Evolutionary conservation across 1,139 yeast species (phyloP).

Genomic region (Lodderomyces metapsilosis): DNA sequence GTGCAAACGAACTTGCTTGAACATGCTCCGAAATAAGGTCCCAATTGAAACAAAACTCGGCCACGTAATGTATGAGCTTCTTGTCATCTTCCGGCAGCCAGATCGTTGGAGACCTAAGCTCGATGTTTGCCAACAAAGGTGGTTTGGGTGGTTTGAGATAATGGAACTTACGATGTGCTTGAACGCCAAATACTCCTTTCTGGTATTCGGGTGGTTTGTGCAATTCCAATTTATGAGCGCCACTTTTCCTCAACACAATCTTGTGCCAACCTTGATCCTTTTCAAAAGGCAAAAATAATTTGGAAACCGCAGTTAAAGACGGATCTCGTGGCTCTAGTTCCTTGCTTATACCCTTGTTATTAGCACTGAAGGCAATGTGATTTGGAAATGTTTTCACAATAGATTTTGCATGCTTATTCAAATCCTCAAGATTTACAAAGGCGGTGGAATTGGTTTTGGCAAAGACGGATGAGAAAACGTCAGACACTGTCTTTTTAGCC

Average conservation of each 20-base stretch:
- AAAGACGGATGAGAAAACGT: neutral
- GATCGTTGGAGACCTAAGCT: slow-evolving; percentile 82
- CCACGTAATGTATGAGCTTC: slow-evolving; percentile 72
- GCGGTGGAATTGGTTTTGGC: neutral
- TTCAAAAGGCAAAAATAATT: slow-evolving; percentile 60
- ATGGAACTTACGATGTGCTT: slow-evolving; percentile 59
- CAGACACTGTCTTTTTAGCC: neutral
- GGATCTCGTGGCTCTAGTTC: slow-evolving; percentile 26
- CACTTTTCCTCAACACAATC: slow-evolving; percentile 51
- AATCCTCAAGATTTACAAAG: slow-evolving; percentile 32
- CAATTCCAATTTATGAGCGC: slow-evolving; percentile 15
- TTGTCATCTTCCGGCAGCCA: slow-evolving; percentile 97
- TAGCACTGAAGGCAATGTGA: slow-evolving; percentile 49
- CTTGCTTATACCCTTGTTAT: slow-evolving; percentile 16
- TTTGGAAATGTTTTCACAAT: slow-evolving; percentile 55
- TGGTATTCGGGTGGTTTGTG: slow-evolving; percentile 43
- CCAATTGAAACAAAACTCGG: slow-evolving; percentile 92
- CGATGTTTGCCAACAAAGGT: slow-evolving; percentile 75
- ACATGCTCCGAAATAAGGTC: slow-evolving; percentile 82
- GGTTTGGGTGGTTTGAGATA: slow-evolving; percentile 83
- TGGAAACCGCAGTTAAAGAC: slow-evolving; percentile 45
- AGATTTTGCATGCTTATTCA: slow-evolving; percentile 54
- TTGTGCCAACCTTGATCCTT: slow-evolving; percentile 66
- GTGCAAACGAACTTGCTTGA: slow-evolving; percentile 53
- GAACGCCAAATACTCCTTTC: slow-evolving; percentile 59